phyloP scores from a whole-genome alignment of 2,329 filamentous ascomycete species.

The Aspergillus sp. region DNA sequence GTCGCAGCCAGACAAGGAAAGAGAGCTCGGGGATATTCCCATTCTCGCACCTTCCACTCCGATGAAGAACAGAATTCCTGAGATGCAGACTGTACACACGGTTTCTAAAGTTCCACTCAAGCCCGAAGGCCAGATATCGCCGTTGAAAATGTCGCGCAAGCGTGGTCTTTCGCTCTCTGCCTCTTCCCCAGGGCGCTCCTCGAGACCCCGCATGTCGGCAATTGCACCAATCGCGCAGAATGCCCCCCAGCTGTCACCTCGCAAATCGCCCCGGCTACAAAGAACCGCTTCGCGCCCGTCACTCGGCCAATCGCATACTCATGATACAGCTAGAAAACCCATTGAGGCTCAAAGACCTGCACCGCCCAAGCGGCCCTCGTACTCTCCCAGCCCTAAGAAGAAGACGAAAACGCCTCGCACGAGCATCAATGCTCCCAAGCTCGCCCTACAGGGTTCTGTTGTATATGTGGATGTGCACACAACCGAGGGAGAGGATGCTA shows the following conservation, averaged over 20 bases:
- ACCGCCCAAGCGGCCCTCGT: constrained; percentile 17
- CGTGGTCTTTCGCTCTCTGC: constrained; percentile 56
- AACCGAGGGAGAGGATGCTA: constrained; percentile 77
- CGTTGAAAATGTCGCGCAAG: constrained; percentile 49
- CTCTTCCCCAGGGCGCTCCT: constrained; percentile 41
- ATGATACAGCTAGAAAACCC: constrained; percentile 21
- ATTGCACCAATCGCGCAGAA: constrained; percentile 26
- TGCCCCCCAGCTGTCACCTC: constrained; percentile 29
- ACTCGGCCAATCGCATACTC: constrained; percentile 18
- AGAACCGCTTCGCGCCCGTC: constrained; percentile 16
- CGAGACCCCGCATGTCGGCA: constrained; percentile 29
- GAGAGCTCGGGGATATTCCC: constrained; percentile 29
- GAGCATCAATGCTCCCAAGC: constrained; percentile 25
- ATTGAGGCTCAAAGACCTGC: constrained; percentile 4
- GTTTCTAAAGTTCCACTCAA: constrained; percentile 77
- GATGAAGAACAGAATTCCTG: constrained; percentile 47
- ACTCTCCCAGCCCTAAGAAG: constrained; percentile 29
- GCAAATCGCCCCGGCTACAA: constrained; percentile 25
- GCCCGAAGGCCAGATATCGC: constrained; percentile 58
- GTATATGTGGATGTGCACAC: constrained; percentile 85
- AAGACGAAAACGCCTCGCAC: constrained; percentile 28
- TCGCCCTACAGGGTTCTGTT: constrained; percentile 68
- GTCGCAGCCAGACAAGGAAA: constrained; percentile 35
- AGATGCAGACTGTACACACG: constrained; percentile 65
- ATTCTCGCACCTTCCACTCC: constrained; percentile 57